phyloP scores from a whole-genome alignment of 2,329 filamentous ascomycete species.

The Epichloe sibirici region DNA sequence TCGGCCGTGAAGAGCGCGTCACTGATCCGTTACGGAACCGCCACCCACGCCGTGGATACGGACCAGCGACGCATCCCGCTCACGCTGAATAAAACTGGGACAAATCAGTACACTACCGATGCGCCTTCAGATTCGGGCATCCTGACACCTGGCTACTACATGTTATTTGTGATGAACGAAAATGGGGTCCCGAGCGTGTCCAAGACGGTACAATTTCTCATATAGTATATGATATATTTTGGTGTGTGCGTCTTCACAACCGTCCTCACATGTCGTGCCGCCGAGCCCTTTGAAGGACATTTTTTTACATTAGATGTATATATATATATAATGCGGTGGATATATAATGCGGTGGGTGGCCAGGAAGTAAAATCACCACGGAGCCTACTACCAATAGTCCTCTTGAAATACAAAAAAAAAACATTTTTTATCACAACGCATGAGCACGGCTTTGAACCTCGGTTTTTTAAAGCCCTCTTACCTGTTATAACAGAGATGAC shows the following conservation, averaged over 20 bases:
- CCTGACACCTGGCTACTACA: slow-evolving; percentile 39
- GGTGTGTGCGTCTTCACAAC: background rate
- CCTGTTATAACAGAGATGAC: too few relatives aligned
- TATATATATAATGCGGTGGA: too few relatives aligned
- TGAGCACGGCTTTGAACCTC: too few relatives aligned
- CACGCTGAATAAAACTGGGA: slow-evolving; percentile 13
- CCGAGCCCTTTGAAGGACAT: too few relatives aligned
- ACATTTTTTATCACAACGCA: too few relatives aligned
- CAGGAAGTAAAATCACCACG: too few relatives aligned
- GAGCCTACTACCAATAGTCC: too few relatives aligned
- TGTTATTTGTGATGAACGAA: slow-evolving; percentile 37
- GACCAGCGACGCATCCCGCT: slow-evolving; percentile 43
- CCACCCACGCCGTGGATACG: slow-evolving; percentile 44
- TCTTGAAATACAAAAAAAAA: too few relatives aligned
- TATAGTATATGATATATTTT: background rate
- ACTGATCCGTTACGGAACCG: slow-evolving; percentile 35
- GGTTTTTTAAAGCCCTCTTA: too few relatives aligned
- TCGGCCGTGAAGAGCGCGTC: slow-evolving; percentile 19
- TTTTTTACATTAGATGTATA: too few relatives aligned
- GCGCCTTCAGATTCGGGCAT: slow-evolving; percentile 37
- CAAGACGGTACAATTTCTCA: slow-evolving; percentile 23
- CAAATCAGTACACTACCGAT: slow-evolving; percentile 24
- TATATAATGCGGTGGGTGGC: too few relatives aligned
- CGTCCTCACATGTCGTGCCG: background rate
- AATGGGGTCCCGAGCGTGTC: slow-evolving; percentile 34